Evolutionary conservation across 2,329 filamentous ascomycete species (phyloP).

Genomic region (Fusarium incarnatum): DNA sequence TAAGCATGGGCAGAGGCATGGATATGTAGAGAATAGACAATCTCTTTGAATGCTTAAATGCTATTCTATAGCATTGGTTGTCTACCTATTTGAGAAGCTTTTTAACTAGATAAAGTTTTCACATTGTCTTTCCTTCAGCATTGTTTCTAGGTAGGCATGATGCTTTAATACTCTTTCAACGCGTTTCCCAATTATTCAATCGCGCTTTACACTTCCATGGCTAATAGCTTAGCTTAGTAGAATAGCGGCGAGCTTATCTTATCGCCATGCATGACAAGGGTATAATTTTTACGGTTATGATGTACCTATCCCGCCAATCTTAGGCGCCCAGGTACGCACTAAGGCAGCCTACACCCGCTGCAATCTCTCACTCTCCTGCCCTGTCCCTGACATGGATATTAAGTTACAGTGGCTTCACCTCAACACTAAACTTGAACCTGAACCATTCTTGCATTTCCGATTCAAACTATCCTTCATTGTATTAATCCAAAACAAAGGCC

Average conservation of each 20-base stretch:
- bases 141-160: not conserved
- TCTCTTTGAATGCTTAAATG: not conserved
- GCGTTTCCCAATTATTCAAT: not conserved
- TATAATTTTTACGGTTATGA: conserved; percentile 23
- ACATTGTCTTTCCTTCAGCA: too few species aligned
- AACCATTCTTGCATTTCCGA: conserved; percentile 27
- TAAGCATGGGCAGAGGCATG: not conserved
- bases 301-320: conserved; percentile 26
- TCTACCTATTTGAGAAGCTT: not conserved
- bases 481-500: conserved; percentile 9
- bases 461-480: conserved; percentile 13
- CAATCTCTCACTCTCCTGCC: conserved; percentile 33
- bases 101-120: too few species aligned
- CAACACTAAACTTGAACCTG: not conserved
- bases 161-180: not conserved
- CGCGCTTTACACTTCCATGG: not conserved
- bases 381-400: conserved; percentile 17
- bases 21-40: not conserved
- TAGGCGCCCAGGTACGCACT: conserved; percentile 23
- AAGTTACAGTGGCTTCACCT: conserved; percentile 28
- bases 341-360: conserved; percentile 12
- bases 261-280: conserved; percentile 35
- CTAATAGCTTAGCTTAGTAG: not conserved
- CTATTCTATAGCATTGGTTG: not conserved
- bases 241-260: conserved; percentile 30